Base-by-base conservation (phyloP, 2,329 filamentous ascomycete genomes). In the Pseudocercospora vitis region DNA sequence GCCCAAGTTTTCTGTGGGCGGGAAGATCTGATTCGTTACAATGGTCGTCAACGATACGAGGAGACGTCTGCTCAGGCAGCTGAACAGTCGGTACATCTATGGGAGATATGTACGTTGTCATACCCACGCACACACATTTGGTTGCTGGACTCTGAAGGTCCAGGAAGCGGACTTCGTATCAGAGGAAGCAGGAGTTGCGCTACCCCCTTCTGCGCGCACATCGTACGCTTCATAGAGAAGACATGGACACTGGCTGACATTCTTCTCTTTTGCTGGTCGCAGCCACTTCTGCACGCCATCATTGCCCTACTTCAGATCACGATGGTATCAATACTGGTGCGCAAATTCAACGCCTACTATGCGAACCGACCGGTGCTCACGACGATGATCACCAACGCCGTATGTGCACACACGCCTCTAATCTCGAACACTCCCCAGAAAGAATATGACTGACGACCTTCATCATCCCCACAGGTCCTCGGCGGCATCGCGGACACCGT, bases 331-430 rank as follows among this genome's bases (percentile, higher is more conserved):
- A 82, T 94, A 61, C 77, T 99, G 51, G 85, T 86, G 40, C 82
- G 89, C 65, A 89, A 90, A 70, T 99, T 95, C 80, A 96, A 96
- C 75, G 81, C 84, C 63, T 96, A 95, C 77, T 99, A 97, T 81
- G 86, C 89, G 63, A 86, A 91, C 69, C 88, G 89, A 68, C 94
- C 92, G 88, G 89, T 99, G 35, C 83, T 99, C 67, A 99, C 94
- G 58, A 99, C 95, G 74, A 99, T 99, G 92, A 89, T 96, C 69
- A 96, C 92, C 71, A 99, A 99, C 76, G 89, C 94, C 63, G 87
- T 87, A 83, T 69, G 81, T 70, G 50, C 62, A 37, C 45, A 55
- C 49, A 58, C 51, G n/a, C n/a, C n/a, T n/a, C n/a, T n/a, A n/a
- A n/a, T n/a, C n/a, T n/a, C n/a, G n/a, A n/a, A n/a, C n/a, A n/a